phyloP scores from a whole-genome alignment of 345 rosid genomes.

The Reutealis trisperma region DNA sequence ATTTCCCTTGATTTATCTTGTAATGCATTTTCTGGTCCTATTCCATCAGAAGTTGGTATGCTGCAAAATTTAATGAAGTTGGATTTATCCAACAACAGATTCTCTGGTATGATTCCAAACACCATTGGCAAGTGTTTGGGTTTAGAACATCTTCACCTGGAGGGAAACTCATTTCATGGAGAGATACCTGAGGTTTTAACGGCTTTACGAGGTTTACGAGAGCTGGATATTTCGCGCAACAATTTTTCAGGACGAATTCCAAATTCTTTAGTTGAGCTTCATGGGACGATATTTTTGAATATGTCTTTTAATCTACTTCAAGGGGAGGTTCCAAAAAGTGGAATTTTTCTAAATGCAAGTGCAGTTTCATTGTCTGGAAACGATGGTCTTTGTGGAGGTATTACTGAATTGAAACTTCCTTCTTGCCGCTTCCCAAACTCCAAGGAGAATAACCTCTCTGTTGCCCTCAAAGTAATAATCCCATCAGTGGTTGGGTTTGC shows the following conservation, averaged over 20 bases:
- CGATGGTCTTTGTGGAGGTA: not conserved
- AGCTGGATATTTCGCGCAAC: not conserved
- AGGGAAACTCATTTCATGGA: not conserved
- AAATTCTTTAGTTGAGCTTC: not conserved
- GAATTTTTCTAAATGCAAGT: not conserved
- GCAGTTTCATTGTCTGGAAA: not conserved
- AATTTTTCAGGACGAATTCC: conserved; percentile 3
- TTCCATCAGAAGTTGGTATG: not conserved
- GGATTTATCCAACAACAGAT: not conserved
- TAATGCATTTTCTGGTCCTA: not conserved
- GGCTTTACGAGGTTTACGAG: not conserved
- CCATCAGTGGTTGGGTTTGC: not conserved
- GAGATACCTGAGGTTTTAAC: not conserved
- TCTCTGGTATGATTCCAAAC: conserved; percentile 4
- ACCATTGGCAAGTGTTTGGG: not conserved
- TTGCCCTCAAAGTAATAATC: not conserved
- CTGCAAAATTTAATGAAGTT: not conserved
- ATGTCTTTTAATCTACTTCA: not conserved
- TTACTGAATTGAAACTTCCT: not conserved
- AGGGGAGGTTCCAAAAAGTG: not conserved
- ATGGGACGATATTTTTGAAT: not conserved
- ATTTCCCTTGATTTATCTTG: not conserved
- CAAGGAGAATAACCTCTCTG: not conserved
- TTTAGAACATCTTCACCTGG: not conserved
- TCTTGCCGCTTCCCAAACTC: not conserved